These are phyloP conservation scores for Microdochium bolleyi DNA, from an alignment of 2,329 filamentous ascomycete genomes.

Conservation along the genomic window DNA sequence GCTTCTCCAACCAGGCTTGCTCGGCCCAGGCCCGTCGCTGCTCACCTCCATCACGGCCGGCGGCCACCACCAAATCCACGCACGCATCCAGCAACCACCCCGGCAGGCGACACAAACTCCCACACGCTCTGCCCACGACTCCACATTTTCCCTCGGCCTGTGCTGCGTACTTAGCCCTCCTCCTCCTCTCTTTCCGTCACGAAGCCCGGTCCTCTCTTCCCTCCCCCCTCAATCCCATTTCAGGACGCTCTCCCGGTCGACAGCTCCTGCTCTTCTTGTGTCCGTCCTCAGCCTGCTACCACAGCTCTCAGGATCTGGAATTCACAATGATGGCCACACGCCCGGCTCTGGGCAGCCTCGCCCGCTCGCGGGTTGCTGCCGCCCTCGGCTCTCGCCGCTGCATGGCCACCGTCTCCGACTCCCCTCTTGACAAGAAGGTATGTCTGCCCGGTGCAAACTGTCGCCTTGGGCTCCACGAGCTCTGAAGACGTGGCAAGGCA, in stretches of 20 bases:
- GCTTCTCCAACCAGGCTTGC: not conserved
- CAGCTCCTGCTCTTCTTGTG: conserved; percentile 2
- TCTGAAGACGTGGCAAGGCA: not conserved
- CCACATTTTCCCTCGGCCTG: not conserved
- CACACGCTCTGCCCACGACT: not conserved
- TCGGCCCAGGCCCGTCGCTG: not conserved
- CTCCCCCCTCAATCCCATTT: not conserved
- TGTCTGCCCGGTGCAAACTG: conserved; percentile 12
- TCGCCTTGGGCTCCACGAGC: not conserved
- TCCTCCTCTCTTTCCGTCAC: not conserved
- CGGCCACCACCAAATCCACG: not conserved
- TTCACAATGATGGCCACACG: conserved; percentile 62
- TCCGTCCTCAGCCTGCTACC: conserved; percentile 2
- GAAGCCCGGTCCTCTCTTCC: not conserved
- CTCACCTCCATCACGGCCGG: not conserved
- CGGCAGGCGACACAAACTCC: not conserved
- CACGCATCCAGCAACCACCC: not conserved
- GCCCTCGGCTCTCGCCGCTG: conserved; percentile 55
- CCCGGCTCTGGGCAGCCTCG: conserved; percentile 58
- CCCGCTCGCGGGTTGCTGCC: conserved; percentile 46
- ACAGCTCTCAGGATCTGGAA: conserved; percentile 16
- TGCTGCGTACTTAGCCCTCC: not conserved
- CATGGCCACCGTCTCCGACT: conserved; percentile 82
- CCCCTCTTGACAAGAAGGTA: conserved; percentile 84
- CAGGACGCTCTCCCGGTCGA: not conserved